Percentiles rank a stretch among this genome's conserved stretches.
Evolutionary conservation across 2,329 filamentous ascomycete species (phyloP).

Genomic region (Pseudogymnoascus sp.): DNA sequence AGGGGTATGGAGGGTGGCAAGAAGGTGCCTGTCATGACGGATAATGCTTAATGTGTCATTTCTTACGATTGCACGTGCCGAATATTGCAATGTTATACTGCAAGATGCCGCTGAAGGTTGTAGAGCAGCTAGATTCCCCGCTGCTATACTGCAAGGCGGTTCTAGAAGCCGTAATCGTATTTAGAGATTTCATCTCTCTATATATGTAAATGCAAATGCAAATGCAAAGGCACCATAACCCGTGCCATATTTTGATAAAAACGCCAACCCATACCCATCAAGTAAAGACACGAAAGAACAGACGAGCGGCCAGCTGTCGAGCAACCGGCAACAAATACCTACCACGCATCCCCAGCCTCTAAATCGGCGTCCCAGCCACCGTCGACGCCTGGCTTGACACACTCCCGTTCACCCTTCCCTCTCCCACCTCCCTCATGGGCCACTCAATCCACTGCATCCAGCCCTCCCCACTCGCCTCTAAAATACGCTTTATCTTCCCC

Average conservation of each 20-base stretch:
- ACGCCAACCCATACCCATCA: background rate
- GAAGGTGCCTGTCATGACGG: too few species aligned
- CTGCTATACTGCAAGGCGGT: background rate
- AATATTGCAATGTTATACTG: background rate
- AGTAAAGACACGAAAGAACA: background rate
- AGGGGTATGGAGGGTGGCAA: too few species aligned
- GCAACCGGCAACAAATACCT: background rate
- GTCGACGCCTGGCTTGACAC: background rate
- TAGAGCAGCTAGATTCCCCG: background rate
- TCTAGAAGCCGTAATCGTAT: background rate
- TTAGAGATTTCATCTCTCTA: background rate
- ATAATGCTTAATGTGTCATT: too few species aligned
- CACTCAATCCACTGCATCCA: conserved; percentile 19
- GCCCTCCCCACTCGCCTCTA: conserved; percentile 11
- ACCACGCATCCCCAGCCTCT: background rate
- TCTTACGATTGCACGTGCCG: background rate
- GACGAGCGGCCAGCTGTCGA: background rate
- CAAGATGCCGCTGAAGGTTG: background rate
- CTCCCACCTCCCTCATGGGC: conserved; percentile 17
- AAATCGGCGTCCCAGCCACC: background rate
- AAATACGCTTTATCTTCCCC: conserved; percentile 25
- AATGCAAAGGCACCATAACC: conserved; percentile 4
- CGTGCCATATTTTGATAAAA: background rate
- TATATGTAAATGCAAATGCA: background rate
- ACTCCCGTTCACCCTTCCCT: background rate